Percentiles rank a stretch among this genome's conserved stretches.
Evolutionary conservation across 169 alveolate genomes (phyloP).

Genomic region (Plasmodium berghei): DNA sequence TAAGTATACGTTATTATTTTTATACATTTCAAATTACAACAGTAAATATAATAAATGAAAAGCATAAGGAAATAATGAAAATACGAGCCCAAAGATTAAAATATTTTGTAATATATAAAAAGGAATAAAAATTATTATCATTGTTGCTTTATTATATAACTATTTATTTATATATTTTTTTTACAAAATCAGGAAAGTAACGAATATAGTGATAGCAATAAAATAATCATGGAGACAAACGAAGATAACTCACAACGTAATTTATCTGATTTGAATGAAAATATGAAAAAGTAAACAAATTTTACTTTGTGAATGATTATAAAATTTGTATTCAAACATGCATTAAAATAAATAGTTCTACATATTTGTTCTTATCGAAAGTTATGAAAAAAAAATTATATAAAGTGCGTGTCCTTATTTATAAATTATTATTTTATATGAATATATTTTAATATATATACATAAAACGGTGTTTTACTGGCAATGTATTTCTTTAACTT

Average conservation of each 20-base stretch:
- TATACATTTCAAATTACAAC: neutral
- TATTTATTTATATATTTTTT: constrained; percentile 13
- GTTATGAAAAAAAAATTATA: neutral
- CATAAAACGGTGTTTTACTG: too few relatives aligned
- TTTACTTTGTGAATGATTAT: constrained; percentile 33
- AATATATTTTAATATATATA: too few relatives aligned
- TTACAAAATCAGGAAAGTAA: neutral
- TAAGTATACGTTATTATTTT: too few relatives aligned
- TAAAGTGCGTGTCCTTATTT: neutral
- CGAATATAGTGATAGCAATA: constrained; percentile 3
- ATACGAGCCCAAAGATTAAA: constrained; percentile 37
- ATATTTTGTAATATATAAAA: constrained; percentile 26
- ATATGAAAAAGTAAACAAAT: constrained; percentile 23
- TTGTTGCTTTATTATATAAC: neutral
- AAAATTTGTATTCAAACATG: constrained; percentile 1
- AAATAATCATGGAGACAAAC: constrained; percentile 46
- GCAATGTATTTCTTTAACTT: too few relatives aligned
- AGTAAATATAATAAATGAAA: constrained; percentile 54
- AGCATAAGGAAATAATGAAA: constrained; percentile 63
- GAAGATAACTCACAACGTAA: constrained; percentile 12
- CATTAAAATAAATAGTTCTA: neutral
- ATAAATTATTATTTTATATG: too few relatives aligned
- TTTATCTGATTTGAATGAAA: constrained; percentile 39
- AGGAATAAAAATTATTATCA: constrained; percentile 1
- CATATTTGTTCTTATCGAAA: neutral